phyloP scores from a whole-genome alignment of 2,329 filamentous ascomycete genomes.

The Botryotinia globosa region DNA sequence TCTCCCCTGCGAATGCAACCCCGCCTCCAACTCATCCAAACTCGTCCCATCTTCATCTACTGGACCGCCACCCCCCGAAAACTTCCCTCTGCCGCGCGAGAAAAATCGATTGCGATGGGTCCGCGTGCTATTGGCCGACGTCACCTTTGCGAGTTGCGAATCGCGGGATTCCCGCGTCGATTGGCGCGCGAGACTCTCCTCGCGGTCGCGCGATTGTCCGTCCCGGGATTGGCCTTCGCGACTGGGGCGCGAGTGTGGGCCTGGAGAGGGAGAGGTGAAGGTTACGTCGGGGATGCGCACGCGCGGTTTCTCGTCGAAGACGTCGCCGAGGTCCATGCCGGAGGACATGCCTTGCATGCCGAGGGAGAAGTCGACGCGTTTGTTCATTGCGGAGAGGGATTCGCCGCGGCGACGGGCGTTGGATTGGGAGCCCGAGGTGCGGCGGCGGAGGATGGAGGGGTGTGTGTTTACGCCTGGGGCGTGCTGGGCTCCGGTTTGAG shows the following conservation, averaged over 20 bases:
- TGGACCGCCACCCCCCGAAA: conserved; percentile 13
- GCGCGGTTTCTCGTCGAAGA: conserved; percentile 53
- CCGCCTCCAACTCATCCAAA: conserved; percentile 36
- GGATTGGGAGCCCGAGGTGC: conserved; percentile 39
- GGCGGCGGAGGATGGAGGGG: conserved; percentile 55
- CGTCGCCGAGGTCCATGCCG: conserved; percentile 60
- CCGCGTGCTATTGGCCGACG: conserved; percentile 38
- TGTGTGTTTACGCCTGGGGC: conserved; percentile 36
- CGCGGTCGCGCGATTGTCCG: conserved; percentile 16
- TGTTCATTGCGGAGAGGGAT: conserved; percentile 55
- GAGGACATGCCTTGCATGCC: conserved; percentile 60
- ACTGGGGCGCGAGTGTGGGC: conserved; percentile 14
- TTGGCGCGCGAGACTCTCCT: conserved; percentile 24
- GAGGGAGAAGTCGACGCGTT: conserved; percentile 68
- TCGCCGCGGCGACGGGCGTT: conserved; percentile 51
- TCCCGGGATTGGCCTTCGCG: not conserved
- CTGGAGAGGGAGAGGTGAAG: conserved; percentile 38
- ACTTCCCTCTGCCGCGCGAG: conserved; percentile 43
- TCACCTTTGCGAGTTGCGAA: conserved; percentile 34
- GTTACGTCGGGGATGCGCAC: conserved; percentile 36
- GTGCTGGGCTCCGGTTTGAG: conserved; percentile 15
- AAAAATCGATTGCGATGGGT: conserved; percentile 59
- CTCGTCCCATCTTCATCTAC: conserved; percentile 27
- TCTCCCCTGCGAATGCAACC: conserved; percentile 22
- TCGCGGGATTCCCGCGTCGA: conserved; percentile 26